These are phyloP conservation scores for Carex scoparia DNA, from an alignment of 176 grass and related monocot genomes.

Conservation along the genomic window DNA sequence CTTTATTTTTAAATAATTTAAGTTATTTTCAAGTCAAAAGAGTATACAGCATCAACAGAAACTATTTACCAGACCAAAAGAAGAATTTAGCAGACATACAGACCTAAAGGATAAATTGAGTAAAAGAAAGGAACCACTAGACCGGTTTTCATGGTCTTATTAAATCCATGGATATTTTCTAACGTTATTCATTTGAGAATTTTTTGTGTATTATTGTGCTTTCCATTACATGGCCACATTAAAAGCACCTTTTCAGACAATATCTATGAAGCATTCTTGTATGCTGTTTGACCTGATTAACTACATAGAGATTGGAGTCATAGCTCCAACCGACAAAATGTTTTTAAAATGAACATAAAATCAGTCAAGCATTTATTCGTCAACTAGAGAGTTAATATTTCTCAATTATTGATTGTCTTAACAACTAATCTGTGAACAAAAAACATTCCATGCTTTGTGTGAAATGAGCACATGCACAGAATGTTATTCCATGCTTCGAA, in stretches of 20 bases:
- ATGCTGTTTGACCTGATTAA: background rate
- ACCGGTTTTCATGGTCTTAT: background rate
- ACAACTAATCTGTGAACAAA: slow-evolving; percentile 1
- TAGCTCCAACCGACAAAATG: background rate
- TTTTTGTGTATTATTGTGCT: background rate
- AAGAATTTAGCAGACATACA: background rate
- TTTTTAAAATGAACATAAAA: background rate
- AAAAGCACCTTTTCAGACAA: background rate
- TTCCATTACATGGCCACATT: background rate
- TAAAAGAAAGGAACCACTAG: background rate
- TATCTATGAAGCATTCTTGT: background rate
- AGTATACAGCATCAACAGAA: too few species aligned
- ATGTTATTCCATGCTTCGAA: background rate
- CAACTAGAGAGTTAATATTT: background rate
- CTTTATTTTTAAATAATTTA: too few species aligned
- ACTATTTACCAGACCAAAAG: too few species aligned
- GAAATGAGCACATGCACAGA: background rate
- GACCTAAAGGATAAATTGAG: background rate
- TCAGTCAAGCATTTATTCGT: background rate
- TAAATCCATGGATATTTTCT: background rate
- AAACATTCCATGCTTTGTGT: background rate
- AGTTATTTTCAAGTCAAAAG: too few species aligned
- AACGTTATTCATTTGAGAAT: background rate
- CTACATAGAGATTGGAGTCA: background rate
- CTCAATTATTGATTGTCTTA: background rate